These are phyloP conservation scores for Rhynchosporium graminicola DNA, from an alignment of 2,329 filamentous ascomycete genomes.

Conservation along the genomic window DNA sequence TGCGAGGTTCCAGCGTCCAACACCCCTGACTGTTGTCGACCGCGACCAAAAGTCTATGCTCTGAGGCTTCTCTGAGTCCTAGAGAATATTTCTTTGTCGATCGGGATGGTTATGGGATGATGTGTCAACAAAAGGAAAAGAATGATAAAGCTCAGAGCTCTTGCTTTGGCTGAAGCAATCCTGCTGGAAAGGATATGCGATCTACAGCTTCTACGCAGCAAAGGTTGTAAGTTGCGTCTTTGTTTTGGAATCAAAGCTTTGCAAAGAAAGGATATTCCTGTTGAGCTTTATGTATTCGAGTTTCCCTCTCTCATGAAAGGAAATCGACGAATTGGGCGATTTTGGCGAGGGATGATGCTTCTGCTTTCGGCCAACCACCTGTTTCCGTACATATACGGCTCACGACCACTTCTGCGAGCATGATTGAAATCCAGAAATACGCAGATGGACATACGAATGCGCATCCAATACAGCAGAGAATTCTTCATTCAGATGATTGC, in stretches of 20 bases:
- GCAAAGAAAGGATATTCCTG: slow-evolving; percentile 36
- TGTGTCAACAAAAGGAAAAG: slow-evolving; percentile 29
- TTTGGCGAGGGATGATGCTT: slow-evolving; percentile 27
- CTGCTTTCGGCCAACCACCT: slow-evolving; percentile 39
- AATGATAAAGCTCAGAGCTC: not conserved
- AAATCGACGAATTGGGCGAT: slow-evolving; percentile 33
- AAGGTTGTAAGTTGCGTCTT: slow-evolving; percentile 31
- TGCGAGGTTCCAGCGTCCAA: slow-evolving; percentile 35
- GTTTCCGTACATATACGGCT: slow-evolving; percentile 29
- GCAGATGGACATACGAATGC: slow-evolving; percentile 1
- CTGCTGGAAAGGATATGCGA: not conserved
- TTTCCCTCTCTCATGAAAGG: slow-evolving; percentile 25
- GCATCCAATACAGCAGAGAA: not conserved
- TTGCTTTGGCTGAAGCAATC: slow-evolving; percentile 24
- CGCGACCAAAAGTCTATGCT: slow-evolving; percentile 26
- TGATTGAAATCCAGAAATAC: slow-evolving; percentile 8
- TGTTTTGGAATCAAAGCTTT: slow-evolving; percentile 32
- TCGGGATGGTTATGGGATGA: slow-evolving; percentile 9
- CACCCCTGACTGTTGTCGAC: slow-evolving; percentile 24
- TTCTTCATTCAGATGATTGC: not conserved
- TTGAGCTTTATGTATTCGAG: slow-evolving; percentile 39
- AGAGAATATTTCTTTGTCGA: slow-evolving; percentile 32
- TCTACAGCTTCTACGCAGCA: slow-evolving; percentile 18
- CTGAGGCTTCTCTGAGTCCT: slow-evolving; percentile 30
- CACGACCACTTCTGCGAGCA: slow-evolving; percentile 13